Evolutionary conservation across 495 filamentous ascomycete genomes (phyloP).

Genomic region (Neurospora sublineolata): DNA sequence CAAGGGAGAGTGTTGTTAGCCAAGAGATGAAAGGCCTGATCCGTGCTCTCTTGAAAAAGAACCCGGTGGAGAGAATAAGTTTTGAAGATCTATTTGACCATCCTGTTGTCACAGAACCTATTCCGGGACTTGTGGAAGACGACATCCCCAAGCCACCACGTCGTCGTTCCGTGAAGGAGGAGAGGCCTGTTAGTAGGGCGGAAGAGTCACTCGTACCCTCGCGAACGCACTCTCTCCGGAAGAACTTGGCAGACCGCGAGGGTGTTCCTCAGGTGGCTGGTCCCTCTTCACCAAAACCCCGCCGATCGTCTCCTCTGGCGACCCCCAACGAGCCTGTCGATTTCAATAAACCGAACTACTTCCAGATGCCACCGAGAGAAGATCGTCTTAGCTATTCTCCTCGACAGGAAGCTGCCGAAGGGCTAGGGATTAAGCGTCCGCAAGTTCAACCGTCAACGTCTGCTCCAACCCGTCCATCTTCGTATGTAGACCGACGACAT

Average conservation of each 20-base stretch:
- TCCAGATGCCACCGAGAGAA: background rate
- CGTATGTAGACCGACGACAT: conserved; percentile 23
- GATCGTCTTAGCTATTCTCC: background rate
- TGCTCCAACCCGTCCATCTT: conserved; percentile 22
- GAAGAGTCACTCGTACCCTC: conserved; percentile 17
- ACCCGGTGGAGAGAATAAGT: conserved; percentile 68
- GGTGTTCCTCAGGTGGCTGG: conserved; percentile 13
- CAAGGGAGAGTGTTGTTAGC: conserved; percentile 59
- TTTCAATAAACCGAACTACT: background rate
- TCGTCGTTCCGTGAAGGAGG: conserved; percentile 12
- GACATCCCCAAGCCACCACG: conserved; percentile 43
- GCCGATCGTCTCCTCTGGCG: conserved; percentile 26
- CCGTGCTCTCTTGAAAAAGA: conserved; percentile 67
- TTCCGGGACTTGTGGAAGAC: conserved; percentile 72
- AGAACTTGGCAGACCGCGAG: conserved; percentile 20
- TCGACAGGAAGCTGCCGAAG: conserved; percentile 27
- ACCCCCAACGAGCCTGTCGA: conserved; percentile 24
- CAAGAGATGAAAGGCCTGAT: conserved; percentile 73
- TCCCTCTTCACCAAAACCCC: conserved; percentile 26
- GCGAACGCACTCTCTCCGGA: conserved; percentile 12
- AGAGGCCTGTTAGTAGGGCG: conserved; percentile 12
- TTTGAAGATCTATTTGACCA: conserved; percentile 75
- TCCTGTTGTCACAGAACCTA: conserved; percentile 60
- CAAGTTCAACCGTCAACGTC: conserved; percentile 27
- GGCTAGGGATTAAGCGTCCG: conserved; percentile 34